Percentiles rank a stretch among this genome's conserved stretches.
Conservation (phyloP, 164 flowering plant genomes). For the Sextonia rubra region DNA sequence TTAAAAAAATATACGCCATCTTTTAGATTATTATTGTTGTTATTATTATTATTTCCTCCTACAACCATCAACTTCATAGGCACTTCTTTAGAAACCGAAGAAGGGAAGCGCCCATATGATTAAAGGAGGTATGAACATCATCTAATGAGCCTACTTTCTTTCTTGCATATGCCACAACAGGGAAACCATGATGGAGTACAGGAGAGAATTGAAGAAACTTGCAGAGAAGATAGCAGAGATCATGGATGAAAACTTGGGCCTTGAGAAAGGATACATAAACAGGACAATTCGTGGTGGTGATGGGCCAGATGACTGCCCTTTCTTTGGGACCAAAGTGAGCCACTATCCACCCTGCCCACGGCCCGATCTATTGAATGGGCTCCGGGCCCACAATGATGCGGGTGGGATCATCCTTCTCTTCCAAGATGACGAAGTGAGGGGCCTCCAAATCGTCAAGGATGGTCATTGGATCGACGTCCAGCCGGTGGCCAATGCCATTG, state of each 20-base stretch:
- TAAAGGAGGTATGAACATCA: too few relatives aligned
- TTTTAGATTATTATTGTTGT: too few relatives aligned
- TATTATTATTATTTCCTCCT: too few relatives aligned
- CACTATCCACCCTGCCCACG: constrained; percentile 87
- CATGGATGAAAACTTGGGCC: constrained; percentile 79
- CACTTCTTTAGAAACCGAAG: too few relatives aligned
- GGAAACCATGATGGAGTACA: constrained; percentile 79
- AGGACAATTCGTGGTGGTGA: constrained; percentile 48
- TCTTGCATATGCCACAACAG: constrained; percentile 25
- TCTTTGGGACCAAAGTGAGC: constrained; percentile 89
- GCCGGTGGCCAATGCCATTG: constrained; percentile 67
- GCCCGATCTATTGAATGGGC: constrained; percentile 63
- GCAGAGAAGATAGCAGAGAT: constrained; percentile 69
- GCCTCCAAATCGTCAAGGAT: constrained; percentile 77
- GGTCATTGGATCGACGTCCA: constrained; percentile 81
- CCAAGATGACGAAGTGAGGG: constrained; percentile 74
- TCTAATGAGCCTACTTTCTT: too few relatives aligned
- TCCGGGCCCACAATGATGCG: constrained; percentile 89
- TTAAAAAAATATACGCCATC: too few relatives aligned
- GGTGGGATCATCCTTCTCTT: constrained; percentile 87
- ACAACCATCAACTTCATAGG: too few relatives aligned
- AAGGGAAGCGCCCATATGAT: too few relatives aligned
- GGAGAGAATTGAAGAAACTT: constrained; percentile 62
- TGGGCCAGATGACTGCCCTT: constrained; percentile 32
- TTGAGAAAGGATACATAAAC: constrained; percentile 69